phyloP scores from a whole-genome alignment of 2,329 filamentous ascomycete species.

The Epicoccum nigrum region DNA sequence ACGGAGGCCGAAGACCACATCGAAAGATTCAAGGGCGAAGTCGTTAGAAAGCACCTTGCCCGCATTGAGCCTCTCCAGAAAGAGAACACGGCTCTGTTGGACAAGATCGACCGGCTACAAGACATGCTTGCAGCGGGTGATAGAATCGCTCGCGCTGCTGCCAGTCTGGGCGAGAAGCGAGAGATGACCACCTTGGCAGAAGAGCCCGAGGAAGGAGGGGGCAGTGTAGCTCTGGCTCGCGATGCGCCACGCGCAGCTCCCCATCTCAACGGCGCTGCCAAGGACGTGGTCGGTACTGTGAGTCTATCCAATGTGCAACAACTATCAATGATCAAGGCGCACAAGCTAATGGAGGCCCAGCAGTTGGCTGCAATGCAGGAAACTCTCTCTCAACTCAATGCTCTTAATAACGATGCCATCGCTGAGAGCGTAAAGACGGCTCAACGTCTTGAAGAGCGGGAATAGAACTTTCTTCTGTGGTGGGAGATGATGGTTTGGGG shows the following conservation, averaged over 20 bases:
- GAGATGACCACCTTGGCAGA: constrained; percentile 40
- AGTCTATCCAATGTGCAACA: constrained; percentile 22
- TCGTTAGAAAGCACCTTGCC: constrained; percentile 45
- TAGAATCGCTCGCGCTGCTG: constrained; percentile 44
- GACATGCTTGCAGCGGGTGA: constrained; percentile 45
- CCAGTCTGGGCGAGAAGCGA: constrained; percentile 42
- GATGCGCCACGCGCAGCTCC: constrained; percentile 6
- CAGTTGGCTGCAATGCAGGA: constrained; percentile 49
- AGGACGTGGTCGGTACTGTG: constrained; percentile 45
- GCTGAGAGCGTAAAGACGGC: constrained; percentile 43
- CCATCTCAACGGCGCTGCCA: constrained; percentile 16
- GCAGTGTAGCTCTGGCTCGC: constrained; percentile 1
- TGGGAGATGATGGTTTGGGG: constrained; percentile 18
- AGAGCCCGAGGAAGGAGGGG: constrained; percentile 34
- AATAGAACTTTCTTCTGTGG: constrained; percentile 28
- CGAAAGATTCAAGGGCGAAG: constrained; percentile 45
- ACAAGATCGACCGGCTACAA: constrained; percentile 44
- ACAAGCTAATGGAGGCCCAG: constrained; percentile 39
- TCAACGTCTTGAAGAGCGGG: constrained; percentile 36
- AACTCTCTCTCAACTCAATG: constrained; percentile 42
- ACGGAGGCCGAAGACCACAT: constrained; percentile 42
- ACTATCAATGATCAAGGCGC: background rate
- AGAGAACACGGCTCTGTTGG: constrained; percentile 37
- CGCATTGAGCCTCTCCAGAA: constrained; percentile 43
- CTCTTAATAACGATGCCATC: constrained; percentile 45